Percentiles rank a stretch among this genome's conserved stretches.
phyloP scores from a whole-genome alignment of 2,329 filamentous ascomycete genomes.

The Aphanoascus verrucosus region DNA sequence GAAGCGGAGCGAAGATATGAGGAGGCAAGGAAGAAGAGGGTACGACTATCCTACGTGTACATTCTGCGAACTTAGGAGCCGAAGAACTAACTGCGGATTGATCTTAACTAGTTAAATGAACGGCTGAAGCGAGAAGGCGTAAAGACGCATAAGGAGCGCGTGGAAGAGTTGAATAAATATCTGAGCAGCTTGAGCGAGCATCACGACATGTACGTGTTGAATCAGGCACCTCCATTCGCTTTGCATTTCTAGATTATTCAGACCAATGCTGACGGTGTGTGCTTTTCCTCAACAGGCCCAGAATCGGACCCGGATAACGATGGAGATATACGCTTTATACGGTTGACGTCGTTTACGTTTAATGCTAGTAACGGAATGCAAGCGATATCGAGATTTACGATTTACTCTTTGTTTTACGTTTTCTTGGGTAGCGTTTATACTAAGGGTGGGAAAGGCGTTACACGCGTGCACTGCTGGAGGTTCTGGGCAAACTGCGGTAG shows the following conservation, averaged over 20 bases:
- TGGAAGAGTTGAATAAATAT: conserved; percentile 92
- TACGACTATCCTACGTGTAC: conserved; percentile 36
- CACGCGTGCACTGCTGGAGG: no score
- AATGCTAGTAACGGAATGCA: neutral
- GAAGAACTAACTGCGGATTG: conserved; percentile 11
- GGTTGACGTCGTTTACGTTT: neutral
- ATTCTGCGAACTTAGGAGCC: neutral
- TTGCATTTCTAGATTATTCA: neutral
- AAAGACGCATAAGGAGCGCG: conserved; percentile 93
- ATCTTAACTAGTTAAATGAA: conserved; percentile 57
- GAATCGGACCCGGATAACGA: conserved; percentile 25
- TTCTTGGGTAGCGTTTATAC: neutral
- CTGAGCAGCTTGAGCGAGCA: conserved; percentile 87
- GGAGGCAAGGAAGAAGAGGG: conserved; percentile 69
- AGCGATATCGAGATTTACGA: neutral
- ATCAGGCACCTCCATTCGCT: neutral
- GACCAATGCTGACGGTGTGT: conserved; percentile 15
- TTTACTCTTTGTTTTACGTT: neutral
- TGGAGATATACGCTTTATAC: neutral
- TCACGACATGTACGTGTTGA: conserved; percentile 72
- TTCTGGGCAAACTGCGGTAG: no score
- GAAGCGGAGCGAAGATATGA: conserved; percentile 73
- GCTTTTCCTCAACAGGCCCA: conserved; percentile 23
- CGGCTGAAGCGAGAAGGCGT: conserved; percentile 71
- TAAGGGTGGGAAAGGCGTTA: neutral